A percentile compares a stretch with the other conserved stretches of the same genome.
Evolutionary conservation across 768 basidiomycete genomes (phyloP).

Genomic region (Lactarius tabidus): DNA sequence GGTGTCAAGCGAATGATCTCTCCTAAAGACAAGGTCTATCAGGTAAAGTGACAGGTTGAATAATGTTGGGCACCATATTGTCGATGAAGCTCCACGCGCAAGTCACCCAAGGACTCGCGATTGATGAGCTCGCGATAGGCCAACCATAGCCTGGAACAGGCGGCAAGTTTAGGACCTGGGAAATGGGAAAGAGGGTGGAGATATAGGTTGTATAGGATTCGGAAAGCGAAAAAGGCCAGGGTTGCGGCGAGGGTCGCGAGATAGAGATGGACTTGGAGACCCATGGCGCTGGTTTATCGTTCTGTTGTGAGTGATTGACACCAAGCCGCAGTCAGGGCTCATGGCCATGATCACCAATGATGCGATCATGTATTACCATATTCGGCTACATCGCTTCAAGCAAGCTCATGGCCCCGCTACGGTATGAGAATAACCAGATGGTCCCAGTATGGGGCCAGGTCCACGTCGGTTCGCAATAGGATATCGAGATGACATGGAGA

Average conservation of each 20-base stretch:
- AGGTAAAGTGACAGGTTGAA: not conserved
- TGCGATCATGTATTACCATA: no score
- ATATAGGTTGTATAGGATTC: not conserved
- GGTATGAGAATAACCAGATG: no score
- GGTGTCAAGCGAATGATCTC: conserved; percentile 3
- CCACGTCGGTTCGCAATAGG: no score
- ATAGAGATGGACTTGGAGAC: not conserved
- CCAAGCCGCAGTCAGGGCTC: no score
- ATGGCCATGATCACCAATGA: no score
- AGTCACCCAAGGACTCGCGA: not conserved
- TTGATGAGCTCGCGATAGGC: not conserved
- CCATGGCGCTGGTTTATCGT: no score
- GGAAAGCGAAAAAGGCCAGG: not conserved
- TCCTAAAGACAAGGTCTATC: not conserved
- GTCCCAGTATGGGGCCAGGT: no score
- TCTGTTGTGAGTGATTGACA: no score
- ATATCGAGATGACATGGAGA: no score
- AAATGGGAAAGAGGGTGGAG: conserved; percentile 1
- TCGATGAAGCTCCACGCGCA: not conserved
- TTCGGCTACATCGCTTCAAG: no score
- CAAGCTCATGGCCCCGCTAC: no score
- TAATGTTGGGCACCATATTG: not conserved
- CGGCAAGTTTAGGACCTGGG: not conserved
- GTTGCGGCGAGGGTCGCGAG: not conserved
- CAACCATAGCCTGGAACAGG: not conserved